Evolutionary conservation across 169 alveolate genomes (phyloP), one percentile per base, ranked within the genome.

Genomic region (Haemoproteus tartakovskyi): DNA sequence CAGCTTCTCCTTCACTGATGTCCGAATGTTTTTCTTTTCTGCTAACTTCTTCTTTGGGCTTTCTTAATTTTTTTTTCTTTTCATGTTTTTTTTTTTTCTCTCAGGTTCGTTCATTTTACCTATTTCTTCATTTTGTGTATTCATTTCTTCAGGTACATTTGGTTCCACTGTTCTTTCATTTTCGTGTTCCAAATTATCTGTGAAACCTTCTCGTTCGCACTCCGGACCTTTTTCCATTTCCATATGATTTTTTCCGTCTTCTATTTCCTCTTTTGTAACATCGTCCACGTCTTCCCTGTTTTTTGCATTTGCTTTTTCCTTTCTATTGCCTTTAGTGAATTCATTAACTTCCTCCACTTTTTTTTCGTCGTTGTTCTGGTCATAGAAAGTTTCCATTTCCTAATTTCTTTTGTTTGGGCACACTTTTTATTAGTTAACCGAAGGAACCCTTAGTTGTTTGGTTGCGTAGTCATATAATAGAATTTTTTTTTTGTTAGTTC

Each of bases 21-120:
- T 33, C 43, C 43, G 14, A 60, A 46, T 27, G n/a, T 21, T 19
- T n/a, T 61, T 29, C 27, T 33, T 1, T 30, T 61, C 26, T 26
- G 46, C 38, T 12, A 4, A 33, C 18, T 61, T 27, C 30, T 41
- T 61, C 30, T 57, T 19, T 1, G 19, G 1, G 24, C 11, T 36
- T 2, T 5, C 52, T 1, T 1, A 45, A 45, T 61, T 61, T 27
- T 61, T 12, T 60, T 60, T 43, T 61, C 46, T 26, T 60, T 60
- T 60, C 29, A 33, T 33, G 43, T 33, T 33, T 33, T 5, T 33
- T 33, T 33, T 33, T 33, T 33, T 33, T 33, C 5, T 6, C 43
- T 33, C 43, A 33, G n/a, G n/a, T n/a, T n/a, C n/a, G n/a, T n/a
- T n/a, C n/a, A n/a, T n/a, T n/a, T n/a, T n/a, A n/a, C n/a, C n/a